Conservation (phyloP, 306 rosid species). For the Cucumis sativus region DNA sequence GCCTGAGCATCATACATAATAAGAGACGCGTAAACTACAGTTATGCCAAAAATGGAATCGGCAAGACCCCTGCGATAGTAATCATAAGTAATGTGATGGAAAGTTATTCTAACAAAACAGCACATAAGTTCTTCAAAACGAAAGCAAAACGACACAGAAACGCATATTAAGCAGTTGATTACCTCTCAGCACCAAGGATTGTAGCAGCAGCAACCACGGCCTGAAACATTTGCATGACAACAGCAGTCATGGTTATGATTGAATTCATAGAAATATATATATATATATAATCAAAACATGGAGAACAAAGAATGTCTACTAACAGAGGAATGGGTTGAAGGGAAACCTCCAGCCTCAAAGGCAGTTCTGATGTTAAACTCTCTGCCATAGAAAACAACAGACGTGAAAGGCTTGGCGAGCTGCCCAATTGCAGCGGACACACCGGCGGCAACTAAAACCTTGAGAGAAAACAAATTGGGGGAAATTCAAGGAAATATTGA, state of each 20-base stretch:
- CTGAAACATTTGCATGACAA: slow-evolving; percentile 17
- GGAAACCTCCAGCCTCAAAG: slow-evolving; percentile 81
- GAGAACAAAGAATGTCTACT: slow-evolving; percentile 3
- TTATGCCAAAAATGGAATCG: slow-evolving; percentile 72
- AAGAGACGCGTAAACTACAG: slow-evolving; percentile 81
- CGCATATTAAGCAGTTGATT: slow-evolving; percentile 1
- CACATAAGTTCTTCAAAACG: not conserved
- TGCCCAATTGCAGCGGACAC: slow-evolving; percentile 65
- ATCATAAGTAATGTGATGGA: not conserved
- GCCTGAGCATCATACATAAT: slow-evolving; percentile 98
- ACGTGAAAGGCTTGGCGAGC: slow-evolving; percentile 64
- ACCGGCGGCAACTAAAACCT: slow-evolving; percentile 75
- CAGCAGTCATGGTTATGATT: not conserved
- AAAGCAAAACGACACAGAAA: not conserved
- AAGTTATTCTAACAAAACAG: not conserved
- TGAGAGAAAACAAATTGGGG: not conserved
- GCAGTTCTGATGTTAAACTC: slow-evolving; percentile 49
- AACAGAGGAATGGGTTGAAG: slow-evolving; percentile 93
- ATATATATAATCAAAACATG: too few species aligned
- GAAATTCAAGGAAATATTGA: not conserved
- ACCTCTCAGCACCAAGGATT: slow-evolving; percentile 78
- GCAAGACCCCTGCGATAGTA: slow-evolving; percentile 59
- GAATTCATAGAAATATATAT: too few species aligned
- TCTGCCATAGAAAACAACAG: slow-evolving; percentile 52
- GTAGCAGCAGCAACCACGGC: slow-evolving; percentile 78